These are phyloP conservation scores for Diplosphaera chodatii DNA, from an alignment of 139 green algal genomes.

Conservation along the genomic window DNA sequence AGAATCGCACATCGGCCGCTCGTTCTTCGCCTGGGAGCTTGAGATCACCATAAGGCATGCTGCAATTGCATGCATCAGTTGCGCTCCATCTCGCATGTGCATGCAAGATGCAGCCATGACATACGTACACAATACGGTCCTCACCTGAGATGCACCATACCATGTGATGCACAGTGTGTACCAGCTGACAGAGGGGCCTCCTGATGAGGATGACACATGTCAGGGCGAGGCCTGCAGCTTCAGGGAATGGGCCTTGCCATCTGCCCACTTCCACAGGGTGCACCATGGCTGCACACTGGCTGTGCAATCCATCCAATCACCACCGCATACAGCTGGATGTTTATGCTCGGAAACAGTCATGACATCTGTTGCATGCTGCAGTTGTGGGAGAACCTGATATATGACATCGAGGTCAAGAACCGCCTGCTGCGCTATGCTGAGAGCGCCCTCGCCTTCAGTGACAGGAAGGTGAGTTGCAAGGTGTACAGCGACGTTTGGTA, in stretches of 20 bases:
- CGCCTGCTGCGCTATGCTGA: constrained; percentile 76
- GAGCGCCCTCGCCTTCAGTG: constrained; percentile 80
- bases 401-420: constrained; percentile 43
- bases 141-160: too few species aligned
- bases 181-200: constrained; percentile 55
- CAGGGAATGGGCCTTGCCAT: constrained; percentile 72
- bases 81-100: neutral
- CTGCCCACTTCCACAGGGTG: constrained; percentile 9
- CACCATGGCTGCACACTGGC: neutral
- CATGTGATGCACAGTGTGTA: constrained; percentile 12
- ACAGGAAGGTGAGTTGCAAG: constrained; percentile 58
- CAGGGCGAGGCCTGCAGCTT: constrained; percentile 61
- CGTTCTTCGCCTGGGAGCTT: constrained; percentile 31
- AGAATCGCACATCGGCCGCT: neutral
- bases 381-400: constrained; percentile 79
- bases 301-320: too few species aligned
- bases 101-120: too few species aligned
- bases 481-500: neutral
- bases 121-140: too few species aligned
- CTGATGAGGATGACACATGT: constrained; percentile 67
- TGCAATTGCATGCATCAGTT: neutral
- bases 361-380: constrained; percentile 47
- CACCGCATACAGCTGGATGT: neutral
- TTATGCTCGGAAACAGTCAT: constrained; percentile 13
- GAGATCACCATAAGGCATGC: neutral